Conservation (phyloP, 1,284 basidiomycete genomes). For the Vanrija sp. region DNA sequence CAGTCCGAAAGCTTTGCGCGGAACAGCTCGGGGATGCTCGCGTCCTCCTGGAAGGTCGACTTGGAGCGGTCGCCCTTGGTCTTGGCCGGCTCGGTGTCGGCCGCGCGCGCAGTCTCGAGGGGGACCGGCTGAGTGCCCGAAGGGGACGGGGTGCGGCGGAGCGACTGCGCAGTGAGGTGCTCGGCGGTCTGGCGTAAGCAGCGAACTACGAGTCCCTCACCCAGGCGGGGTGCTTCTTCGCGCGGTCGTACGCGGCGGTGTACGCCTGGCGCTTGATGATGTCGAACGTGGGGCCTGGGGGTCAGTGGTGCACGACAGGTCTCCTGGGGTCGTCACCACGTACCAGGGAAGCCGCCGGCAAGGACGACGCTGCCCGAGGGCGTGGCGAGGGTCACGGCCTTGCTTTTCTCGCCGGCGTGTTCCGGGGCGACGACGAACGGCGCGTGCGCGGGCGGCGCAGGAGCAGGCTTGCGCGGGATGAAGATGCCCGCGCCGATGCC, state of each 20-base stretch:
- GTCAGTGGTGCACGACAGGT: slow-evolving; percentile 23
- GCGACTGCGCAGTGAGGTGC: slow-evolving; percentile 74
- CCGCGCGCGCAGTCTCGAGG: slow-evolving; percentile 34
- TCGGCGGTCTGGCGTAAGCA: slow-evolving; percentile 69
- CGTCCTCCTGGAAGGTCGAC: slow-evolving; percentile 84
- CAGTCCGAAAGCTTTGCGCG: slow-evolving; percentile 79
- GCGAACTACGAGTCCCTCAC: slow-evolving; percentile 51
- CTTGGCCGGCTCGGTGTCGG: slow-evolving; percentile 34
- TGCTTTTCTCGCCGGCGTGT: slow-evolving; percentile 14
- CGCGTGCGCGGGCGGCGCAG: slow-evolving; percentile 1
- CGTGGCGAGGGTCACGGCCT: slow-evolving; percentile 21
- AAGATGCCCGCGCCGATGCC: slow-evolving; percentile 43
- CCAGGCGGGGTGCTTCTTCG: slow-evolving; percentile 89
- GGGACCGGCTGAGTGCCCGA: slow-evolving; percentile 27
- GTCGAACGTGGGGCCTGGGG: slow-evolving; percentile 75
- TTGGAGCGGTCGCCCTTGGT: slow-evolving; percentile 65
- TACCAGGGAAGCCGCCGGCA: slow-evolving; percentile 42
- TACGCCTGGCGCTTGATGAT: slow-evolving; percentile 75
- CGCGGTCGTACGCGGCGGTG: slow-evolving; percentile 83
- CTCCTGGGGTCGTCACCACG: slow-evolving; percentile 25
- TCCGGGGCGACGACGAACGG: slow-evolving; percentile 26
- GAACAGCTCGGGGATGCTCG: slow-evolving; percentile 70
- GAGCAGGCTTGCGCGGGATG: slow-evolving; percentile 22
- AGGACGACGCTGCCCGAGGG: slow-evolving; percentile 33
- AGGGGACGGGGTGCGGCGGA: slow-evolving; percentile 55